Evolutionary conservation across 2,329 filamentous ascomycete species (phyloP).

Genomic region (Fusarium newnesense): DNA sequence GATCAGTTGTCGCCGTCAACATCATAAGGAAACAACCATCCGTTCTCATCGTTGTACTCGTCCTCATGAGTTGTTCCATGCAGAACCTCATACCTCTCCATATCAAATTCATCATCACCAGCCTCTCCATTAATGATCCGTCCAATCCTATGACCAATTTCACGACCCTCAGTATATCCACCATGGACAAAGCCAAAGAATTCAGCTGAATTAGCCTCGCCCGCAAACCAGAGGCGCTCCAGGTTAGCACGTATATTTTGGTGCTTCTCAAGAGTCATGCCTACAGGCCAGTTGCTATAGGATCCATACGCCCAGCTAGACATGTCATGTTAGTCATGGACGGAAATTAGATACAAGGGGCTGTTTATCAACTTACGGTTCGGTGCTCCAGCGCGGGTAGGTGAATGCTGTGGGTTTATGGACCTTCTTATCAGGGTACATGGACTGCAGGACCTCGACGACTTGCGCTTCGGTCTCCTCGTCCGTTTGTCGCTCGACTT

Average conservation of each 20-base stretch:
- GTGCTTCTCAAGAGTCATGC: neutral
- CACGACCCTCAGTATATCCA: neutral
- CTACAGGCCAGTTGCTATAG: neutral
- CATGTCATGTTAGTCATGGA: neutral
- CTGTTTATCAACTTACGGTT: neutral
- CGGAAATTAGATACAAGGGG: neutral
- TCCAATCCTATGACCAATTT: neutral
- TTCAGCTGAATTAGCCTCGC: neutral
- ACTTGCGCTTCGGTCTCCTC: neutral
- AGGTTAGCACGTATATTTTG: neutral
- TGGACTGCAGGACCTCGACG: neutral
- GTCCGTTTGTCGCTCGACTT: neutral
- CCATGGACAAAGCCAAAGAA: neutral
- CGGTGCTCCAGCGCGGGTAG: neutral
- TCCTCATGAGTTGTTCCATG: neutral
- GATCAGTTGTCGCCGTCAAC: neutral
- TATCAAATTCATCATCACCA: neutral
- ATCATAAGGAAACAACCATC: neutral
- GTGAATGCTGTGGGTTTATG: neutral
- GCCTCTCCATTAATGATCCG: neutral
- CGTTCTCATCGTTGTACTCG: neutral
- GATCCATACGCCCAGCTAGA: neutral
- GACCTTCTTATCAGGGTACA: neutral
- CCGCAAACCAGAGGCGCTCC: neutral
- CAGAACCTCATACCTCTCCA: neutral